Evolutionary conservation across 2,329 filamentous ascomycete species (phyloP).

Genomic region (Dryadomyces quercus-mongolicae): DNA sequence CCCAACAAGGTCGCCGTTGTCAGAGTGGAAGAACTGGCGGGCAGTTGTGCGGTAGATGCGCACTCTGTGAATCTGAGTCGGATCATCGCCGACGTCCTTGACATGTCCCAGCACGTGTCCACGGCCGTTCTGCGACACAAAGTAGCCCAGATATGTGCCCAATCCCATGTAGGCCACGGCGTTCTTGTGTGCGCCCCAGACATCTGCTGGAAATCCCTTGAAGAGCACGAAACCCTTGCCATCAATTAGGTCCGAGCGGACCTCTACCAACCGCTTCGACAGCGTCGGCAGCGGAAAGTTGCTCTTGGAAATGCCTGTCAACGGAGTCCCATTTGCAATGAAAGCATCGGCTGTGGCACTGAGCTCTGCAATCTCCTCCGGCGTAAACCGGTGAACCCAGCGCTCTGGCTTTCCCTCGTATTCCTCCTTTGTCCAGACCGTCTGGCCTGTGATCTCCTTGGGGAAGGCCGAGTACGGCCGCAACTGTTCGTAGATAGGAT

Average conservation of each 20-base stretch:
- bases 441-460: conserved; percentile 56
- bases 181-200: conserved; percentile 69
- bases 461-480: conserved; percentile 59
- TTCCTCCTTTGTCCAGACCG: conserved; percentile 58
- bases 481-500: conserved; percentile 54
- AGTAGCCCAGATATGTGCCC: conserved; percentile 75
- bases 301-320: conserved; percentile 51
- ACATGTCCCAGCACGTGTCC: conserved; percentile 84
- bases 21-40: conserved; percentile 74
- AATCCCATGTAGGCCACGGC: conserved; percentile 87
- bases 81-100: conserved; percentile 76
- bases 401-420: conserved; percentile 49
- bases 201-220: conserved; percentile 65
- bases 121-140: conserved; percentile 72
- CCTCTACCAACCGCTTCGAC: conserved; percentile 19
- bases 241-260: conserved; percentile 43
- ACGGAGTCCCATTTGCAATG: conserved; percentile 47
- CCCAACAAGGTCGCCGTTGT: conserved; percentile 73
- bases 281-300: conserved; percentile 33
- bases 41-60: conserved; percentile 86
- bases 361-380: conserved; percentile 56
- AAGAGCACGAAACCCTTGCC: conserved; percentile 86
- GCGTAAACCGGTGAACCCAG: conserved; percentile 62
- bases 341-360: conserved; percentile 56
- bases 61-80: conserved; percentile 70